Conservation (phyloP, 2,329 filamentous ascomycete species). For the Colletotrichum falcatum region DNA sequence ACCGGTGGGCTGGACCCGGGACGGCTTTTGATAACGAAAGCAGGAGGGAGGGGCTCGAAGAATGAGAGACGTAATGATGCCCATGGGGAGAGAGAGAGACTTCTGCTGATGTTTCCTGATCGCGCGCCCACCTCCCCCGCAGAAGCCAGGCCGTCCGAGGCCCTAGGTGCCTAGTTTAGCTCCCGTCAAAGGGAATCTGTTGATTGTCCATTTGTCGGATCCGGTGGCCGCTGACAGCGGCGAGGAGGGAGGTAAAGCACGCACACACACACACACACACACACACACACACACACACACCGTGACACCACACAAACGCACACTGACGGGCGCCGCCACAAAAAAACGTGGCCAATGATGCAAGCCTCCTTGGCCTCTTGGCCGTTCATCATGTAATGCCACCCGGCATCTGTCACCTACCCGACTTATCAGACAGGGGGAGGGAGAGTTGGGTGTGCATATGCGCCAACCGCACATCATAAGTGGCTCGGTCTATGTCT, state of each 20-base stretch:
- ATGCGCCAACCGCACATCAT: constrained; percentile 17
- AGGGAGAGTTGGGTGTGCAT: not conserved
- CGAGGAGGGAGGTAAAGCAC: not conserved
- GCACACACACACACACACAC: too few relatives aligned
- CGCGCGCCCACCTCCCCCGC: not conserved
- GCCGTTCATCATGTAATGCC: not conserved
- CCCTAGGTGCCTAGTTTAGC: too few relatives aligned
- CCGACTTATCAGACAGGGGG: not conserved
- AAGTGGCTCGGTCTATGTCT: not conserved
- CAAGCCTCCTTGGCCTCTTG: constrained; percentile 1
- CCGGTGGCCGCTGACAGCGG: not conserved
- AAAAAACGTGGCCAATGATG: constrained; percentile 11
- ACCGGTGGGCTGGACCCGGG: not conserved
- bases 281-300: too few relatives aligned
- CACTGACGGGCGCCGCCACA: constrained; percentile 1
- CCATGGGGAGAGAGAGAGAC: constrained; percentile 1
- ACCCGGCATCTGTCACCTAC: not conserved
- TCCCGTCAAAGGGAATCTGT: not conserved
- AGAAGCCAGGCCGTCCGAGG: constrained; percentile 28
- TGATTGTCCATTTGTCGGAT: constrained; percentile 6
- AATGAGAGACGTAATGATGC: not conserved
- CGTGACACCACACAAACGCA: too few relatives aligned
- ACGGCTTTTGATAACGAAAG: not conserved
- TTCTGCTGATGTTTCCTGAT: constrained; percentile 25
- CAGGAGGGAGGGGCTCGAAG: not conserved